Evolutionary conservation across 73 alveolate species (phyloP).

Genomic region (Symbiodinium natans): DNA sequence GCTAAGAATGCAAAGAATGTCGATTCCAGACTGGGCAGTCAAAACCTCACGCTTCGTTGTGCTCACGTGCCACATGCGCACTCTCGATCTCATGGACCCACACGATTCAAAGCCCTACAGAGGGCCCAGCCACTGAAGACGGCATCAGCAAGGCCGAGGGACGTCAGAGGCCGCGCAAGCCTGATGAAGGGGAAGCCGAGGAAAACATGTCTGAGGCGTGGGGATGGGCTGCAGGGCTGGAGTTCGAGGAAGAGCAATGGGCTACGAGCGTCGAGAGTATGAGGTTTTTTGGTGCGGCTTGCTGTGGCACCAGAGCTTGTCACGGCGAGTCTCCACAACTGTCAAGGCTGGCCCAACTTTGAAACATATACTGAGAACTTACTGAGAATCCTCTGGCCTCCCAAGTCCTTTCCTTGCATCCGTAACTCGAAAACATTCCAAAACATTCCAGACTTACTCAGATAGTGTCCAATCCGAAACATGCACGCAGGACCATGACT

Average conservation of each 20-base stretch:
- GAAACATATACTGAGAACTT: background rate
- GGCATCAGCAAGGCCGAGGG: slow-evolving; percentile 81
- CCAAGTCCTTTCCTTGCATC: too few species aligned
- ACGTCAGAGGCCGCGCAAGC: slow-evolving; percentile 62
- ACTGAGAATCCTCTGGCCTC: too few species aligned
- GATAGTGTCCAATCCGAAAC: too few species aligned
- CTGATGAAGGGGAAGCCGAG: background rate
- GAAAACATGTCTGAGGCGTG: background rate
- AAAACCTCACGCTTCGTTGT: background rate
- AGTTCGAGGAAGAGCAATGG: background rate
- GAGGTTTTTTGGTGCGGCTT: background rate
- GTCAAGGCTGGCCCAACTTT: background rate
- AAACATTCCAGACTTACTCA: too few species aligned
- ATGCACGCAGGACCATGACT: slow-evolving; percentile 43
- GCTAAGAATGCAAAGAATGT: background rate
- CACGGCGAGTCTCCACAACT: background rate
- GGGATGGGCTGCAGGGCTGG: background rate
- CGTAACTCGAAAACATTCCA: too few species aligned
- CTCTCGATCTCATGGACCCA: background rate
- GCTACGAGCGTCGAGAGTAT: background rate
- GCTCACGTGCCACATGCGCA: background rate
- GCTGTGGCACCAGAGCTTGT: background rate
- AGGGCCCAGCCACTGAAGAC: slow-evolving; percentile 40
- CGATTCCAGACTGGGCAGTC: background rate
- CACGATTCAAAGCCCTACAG: too few species aligned